Conservation (phyloP, 768 basidiomycete species). For the Clathrus columnatus region DNA sequence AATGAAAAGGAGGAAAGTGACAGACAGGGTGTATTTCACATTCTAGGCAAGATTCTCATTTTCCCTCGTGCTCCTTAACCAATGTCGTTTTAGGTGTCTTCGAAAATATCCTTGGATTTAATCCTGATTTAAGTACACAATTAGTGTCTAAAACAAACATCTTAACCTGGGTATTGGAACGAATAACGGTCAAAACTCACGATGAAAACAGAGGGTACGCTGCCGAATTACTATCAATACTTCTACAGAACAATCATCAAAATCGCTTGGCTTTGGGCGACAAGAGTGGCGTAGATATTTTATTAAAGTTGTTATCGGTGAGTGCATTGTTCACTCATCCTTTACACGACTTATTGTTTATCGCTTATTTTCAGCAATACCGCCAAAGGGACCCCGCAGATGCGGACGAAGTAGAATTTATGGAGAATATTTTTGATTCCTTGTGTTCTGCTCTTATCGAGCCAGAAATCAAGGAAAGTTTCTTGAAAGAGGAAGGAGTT, state of each 20-base stretch:
- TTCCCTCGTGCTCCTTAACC: neutral
- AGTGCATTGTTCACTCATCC: conserved; percentile 23
- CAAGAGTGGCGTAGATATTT: conserved; percentile 67
- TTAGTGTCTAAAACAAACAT: conserved; percentile 71
- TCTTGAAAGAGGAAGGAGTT: conserved; percentile 86
- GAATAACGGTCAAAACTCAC: conserved; percentile 62
- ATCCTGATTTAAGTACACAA: conserved; percentile 60
- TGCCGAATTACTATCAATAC: conserved; percentile 86
- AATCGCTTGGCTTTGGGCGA: conserved; percentile 66
- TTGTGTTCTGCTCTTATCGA: conserved; percentile 83
- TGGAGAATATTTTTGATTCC: conserved; percentile 93
- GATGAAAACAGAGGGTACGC: conserved; percentile 92
- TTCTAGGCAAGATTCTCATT: conserved; percentile 49
- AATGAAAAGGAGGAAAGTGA: conserved; percentile 90
- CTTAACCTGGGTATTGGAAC: conserved; percentile 68
- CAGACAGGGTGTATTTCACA: conserved; percentile 85
- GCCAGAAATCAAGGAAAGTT: conserved; percentile 66
- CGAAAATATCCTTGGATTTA: conserved; percentile 86
- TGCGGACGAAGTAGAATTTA: conserved; percentile 90
- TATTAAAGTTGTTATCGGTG: conserved; percentile 76
- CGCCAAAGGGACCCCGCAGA: conserved; percentile 76
- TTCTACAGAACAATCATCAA: conserved; percentile 64
- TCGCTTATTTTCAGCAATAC: conserved; percentile 53
- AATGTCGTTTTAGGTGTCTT: conserved; percentile 55
- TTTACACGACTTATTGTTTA: conserved; percentile 12